Evolutionary conservation across 2,329 filamentous ascomycete genomes (phyloP).

Genomic region (Arthrobotrys conoides): DNA sequence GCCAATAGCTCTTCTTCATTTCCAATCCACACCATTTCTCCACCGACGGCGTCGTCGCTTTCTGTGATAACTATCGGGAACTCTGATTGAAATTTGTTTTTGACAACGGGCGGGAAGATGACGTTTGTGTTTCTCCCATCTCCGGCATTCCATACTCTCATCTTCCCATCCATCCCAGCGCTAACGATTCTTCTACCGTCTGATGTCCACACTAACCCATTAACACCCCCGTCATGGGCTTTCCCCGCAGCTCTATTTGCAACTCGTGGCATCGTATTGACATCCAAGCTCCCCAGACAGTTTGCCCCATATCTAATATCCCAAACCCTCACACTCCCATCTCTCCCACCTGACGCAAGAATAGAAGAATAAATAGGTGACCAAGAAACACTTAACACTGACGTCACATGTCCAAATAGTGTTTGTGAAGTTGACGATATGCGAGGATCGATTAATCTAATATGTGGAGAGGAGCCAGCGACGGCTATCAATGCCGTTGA

Average conservation of each 20-base stretch:
- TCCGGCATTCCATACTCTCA: conserved; percentile 87
- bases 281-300: conserved; percentile 82
- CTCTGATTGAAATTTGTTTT: conserved; percentile 78
- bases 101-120: conserved; percentile 85
- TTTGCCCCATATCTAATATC: conserved; percentile 85
- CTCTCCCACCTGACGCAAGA: conserved; percentile 85
- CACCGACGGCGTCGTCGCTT: conserved; percentile 70
- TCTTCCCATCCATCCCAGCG: conserved; percentile 84
- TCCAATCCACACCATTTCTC: conserved; percentile 77
- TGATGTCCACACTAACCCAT: conserved; percentile 86
- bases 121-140: conserved; percentile 88
- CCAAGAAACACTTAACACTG: conserved; percentile 81
- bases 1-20: conserved; percentile 41
- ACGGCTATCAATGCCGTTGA: conserved; percentile 81
- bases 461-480: conserved; percentile 85
- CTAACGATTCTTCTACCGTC: conserved; percentile 83
- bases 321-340: conserved; percentile 87
- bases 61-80: conserved; percentile 77
- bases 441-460: conserved; percentile 87
- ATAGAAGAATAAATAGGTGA: conserved; percentile 84
- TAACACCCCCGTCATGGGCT: conserved; percentile 87
- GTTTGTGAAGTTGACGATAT: conserved; percentile 83
- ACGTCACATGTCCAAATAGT: conserved; percentile 76
- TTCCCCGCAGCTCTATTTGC: conserved; percentile 67
- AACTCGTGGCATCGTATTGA: conserved; percentile 70